Evolutionary conservation across 2,329 filamentous ascomycete species (phyloP).

Genomic region (Fulvia fulva): DNA sequence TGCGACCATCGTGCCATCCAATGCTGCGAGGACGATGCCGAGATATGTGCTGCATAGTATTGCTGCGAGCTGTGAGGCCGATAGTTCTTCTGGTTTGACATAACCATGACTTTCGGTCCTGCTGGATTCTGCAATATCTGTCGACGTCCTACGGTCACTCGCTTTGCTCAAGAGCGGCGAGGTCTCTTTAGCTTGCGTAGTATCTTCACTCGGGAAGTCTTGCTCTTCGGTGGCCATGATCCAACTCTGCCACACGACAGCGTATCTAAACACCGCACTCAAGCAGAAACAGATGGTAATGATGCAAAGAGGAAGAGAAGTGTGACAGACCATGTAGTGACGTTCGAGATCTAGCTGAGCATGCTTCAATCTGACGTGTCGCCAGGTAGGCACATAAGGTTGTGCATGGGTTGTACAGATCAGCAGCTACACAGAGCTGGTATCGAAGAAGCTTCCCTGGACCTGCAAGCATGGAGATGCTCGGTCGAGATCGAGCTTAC

Average conservation of each 20-base stretch:
- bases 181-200: background rate
- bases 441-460: background rate
- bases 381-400: background rate
- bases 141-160: background rate
- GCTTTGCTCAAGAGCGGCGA: background rate
- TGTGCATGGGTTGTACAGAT: background rate
- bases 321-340: background rate
- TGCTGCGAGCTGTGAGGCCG: background rate
- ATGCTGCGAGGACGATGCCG: slow-evolving; percentile 11
- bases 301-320: background rate
- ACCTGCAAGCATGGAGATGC: background rate
- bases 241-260: background rate
- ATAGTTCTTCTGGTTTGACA: background rate
- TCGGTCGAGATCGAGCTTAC: background rate
- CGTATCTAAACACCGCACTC: background rate
- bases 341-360: background rate
- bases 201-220: background rate
- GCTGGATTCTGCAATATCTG: background rate
- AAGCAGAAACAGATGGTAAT: background rate
- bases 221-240: background rate
- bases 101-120: background rate
- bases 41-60: background rate
- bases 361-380: background rate
- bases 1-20: slow-evolving; percentile 72
- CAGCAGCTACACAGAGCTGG: background rate